Evolutionary conservation across 257 asterid genomes (phyloP), one percentile per base, ranked within the genome.

Genomic region (Solanum pimpinellifolium): DNA sequence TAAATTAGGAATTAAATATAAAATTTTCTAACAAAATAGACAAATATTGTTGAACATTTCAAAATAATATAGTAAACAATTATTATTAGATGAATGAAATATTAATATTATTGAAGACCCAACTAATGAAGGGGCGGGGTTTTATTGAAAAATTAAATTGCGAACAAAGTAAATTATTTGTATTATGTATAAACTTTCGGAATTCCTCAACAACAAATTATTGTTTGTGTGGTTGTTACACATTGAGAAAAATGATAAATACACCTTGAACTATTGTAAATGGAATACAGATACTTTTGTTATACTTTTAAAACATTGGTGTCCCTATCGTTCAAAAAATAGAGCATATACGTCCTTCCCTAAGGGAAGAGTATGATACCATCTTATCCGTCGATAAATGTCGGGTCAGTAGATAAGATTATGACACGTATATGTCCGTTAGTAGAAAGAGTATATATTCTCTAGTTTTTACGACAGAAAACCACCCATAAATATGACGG

Each of bases 381-480:
- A 37, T 6, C 39, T 37, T 37, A 37, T 37, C 39, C 7, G 39
- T 37, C 39, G 7, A 37, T 37, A 37, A 37, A 37, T 37, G 1
- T 37, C 7, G 0, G 2, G 0, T 37, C 39, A 0, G 0, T 37
- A 1, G 39, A 37, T 37, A 37, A 37, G 0, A 37, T 37, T 37
- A 37, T 37, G 0, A 37, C 7, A 37, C 39, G 1, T 6, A 1
- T 37, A 37, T 37, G 2, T 37, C 7, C 2, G 2, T 37, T 37
- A 37, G 0, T 37, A 37, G 6, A 37, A 5, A 37, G 0, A 6
- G 0, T 37, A 37, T 37, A 6, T 37, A 37, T 37, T 0, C 39
- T 37, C 1, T 37, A 37, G 0, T 0, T 5, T 37, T 37, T 37
- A 0, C 39, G 0, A 5, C 2, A 37, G 6, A 5, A 1, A 1